These are phyloP conservation scores for Coccinonectria pachysandricola DNA, from an alignment of 2,329 filamentous ascomycete species.

Conservation along the genomic window DNA sequence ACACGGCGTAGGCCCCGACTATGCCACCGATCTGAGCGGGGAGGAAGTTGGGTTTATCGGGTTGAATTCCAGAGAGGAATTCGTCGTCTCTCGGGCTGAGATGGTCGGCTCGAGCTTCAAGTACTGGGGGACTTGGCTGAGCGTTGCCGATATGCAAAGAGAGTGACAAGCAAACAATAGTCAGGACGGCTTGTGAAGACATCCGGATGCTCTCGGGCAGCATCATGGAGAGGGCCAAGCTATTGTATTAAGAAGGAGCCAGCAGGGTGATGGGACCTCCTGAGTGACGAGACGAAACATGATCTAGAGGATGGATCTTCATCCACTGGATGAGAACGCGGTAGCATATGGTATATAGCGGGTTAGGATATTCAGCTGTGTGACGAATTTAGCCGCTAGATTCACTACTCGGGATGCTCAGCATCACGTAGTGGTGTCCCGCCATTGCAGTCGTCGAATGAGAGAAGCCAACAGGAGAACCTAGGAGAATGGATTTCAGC, in stretches of 20 bases:
- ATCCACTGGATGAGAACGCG: conserved; percentile 30
- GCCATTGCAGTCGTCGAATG: too few species aligned
- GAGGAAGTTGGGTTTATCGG: conserved; percentile 57
- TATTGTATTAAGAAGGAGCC: conserved; percentile 21
- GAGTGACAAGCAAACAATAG: conserved; percentile 18
- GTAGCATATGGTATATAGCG: conserved; percentile 47
- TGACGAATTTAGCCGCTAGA: conserved; percentile 32
- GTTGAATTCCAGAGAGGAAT: conserved; percentile 45
- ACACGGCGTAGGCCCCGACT: conserved; percentile 71
- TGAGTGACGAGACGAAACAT: conserved; percentile 39
- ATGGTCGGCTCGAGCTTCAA: conserved; percentile 20
- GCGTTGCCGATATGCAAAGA: conserved; percentile 20
- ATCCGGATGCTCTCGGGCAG: too few species aligned
- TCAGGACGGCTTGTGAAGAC: conserved; percentile 16
- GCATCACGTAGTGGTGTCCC: too few species aligned
- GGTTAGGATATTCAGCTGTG: conserved; percentile 37
- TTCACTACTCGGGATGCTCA: too few species aligned
- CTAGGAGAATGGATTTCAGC: conserved; percentile 27
- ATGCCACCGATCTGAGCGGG: conserved; percentile 78
- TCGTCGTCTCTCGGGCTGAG: conserved; percentile 52
- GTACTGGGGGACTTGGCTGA: conserved; percentile 12
- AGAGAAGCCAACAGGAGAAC: background rate
- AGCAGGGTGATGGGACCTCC: conserved; percentile 31
- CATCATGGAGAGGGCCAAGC: conserved; percentile 30
- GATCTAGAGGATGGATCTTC: conserved; percentile 36